Evolutionary conservation across 305 asterid genomes (phyloP), one percentile per base, ranked within the genome.

Genomic region (Caryopteris hybrid): DNA sequence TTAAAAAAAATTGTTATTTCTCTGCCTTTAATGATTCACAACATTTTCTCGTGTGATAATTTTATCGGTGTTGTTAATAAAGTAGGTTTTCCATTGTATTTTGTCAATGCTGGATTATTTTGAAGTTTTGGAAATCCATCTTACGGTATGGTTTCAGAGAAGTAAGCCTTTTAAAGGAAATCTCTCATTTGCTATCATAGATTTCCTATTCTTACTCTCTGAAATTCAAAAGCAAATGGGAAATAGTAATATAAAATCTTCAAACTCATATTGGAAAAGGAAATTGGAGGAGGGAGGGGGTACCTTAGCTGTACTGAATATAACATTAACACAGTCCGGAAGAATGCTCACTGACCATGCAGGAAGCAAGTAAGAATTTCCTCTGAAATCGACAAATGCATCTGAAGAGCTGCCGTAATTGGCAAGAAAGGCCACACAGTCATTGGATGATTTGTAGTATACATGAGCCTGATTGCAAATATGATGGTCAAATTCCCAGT

Each of bases 281-380:
- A 34, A 48, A 18, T 43, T 60, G 22, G 59, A 55, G 21, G 56
- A 8, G 38, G 22, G 43, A 41, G 38, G 23, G 53, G 66, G 54
- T 81, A 89, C 95, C 95, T 85, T 84, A 22, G 96, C 96, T 0
- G 96, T 82, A 86, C 87, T 89, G 84, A 82, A 85, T 64, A 87
- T 74, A 21, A 84, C 96, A 59, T 83, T 87, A 68, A 60, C 71
- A 41, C 95, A 89, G 69, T 89, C 93, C 1, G 96, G 96, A 81
- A 89, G 96, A 69, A 89, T 87, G 87, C 96, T 87, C 51, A 90
- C 96, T 67, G 96, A 90, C 96, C 95, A 87, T 47, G 95, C 95
- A 76, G 93, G 93, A 74, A 90, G 88, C n/a, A 81, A 79, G 70
- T 88, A 90, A 18, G 85, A 81, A 31, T 73, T 76, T 31, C 97